A percentile compares a stretch with the other conserved stretches of the same genome.
Evolutionary conservation across 495 filamentous ascomycete species (phyloP).

Genomic region (Daldinia bambusicola): DNA sequence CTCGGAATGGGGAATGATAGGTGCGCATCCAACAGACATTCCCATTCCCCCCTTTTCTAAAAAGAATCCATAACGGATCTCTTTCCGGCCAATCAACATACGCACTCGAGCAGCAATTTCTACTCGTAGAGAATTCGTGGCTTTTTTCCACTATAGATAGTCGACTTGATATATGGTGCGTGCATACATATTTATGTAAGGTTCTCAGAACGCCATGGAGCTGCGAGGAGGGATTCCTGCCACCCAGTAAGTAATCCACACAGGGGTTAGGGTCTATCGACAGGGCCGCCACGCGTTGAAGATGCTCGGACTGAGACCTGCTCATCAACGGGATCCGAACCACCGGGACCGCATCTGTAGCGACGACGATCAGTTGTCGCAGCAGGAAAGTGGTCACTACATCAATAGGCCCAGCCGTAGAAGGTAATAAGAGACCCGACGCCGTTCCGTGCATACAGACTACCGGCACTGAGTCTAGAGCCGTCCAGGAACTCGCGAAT

Average conservation of each 20-base stretch:
- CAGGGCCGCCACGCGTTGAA: slow-evolving; percentile 39
- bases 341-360: slow-evolving; percentile 38
- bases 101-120: neutral
- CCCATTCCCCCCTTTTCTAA: neutral
- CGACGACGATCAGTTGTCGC: slow-evolving; percentile 22
- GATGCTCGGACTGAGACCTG: slow-evolving; percentile 20
- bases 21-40: slow-evolving; percentile 19
- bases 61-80: slow-evolving; percentile 19
- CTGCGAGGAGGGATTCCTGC: slow-evolving; percentile 12
- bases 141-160: neutral
- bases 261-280: slow-evolving; percentile 21
- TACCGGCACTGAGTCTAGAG: slow-evolving; percentile 11
- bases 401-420: slow-evolving; percentile 15
- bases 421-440: slow-evolving; percentile 10
- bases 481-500: slow-evolving; percentile 18
- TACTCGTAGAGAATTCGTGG: neutral
- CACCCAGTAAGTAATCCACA: neutral
- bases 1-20: slow-evolving; percentile 15
- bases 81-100: slow-evolving; percentile 12
- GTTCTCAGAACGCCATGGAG: neutral
- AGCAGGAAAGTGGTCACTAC: neutral
- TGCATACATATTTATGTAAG: slow-evolving; percentile 1
- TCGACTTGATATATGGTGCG: neutral
- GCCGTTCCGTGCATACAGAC: slow-evolving; percentile 10
- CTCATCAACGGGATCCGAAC: slow-evolving; percentile 35